Evolutionary conservation across 1,284 basidiomycete genomes (phyloP).

Genomic region (Agaricales sp.): DNA sequence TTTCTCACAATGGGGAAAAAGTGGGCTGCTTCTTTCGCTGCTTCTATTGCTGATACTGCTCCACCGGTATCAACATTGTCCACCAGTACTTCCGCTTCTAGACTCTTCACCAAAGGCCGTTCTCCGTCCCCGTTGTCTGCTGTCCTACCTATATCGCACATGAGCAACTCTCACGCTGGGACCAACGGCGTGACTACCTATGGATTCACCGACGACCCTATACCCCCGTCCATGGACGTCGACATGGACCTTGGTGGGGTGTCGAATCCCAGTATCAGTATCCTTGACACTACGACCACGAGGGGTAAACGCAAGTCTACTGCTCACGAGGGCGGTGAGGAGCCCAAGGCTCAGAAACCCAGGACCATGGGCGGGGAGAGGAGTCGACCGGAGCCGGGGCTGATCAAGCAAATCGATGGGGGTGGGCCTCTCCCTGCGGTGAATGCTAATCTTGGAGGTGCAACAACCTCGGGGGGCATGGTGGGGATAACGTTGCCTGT

Average conservation of each 20-base stretch:
- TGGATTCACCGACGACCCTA: neutral
- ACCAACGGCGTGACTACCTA: neutral
- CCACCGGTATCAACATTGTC: no score
- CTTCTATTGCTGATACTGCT: no score
- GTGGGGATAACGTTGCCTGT: conserved; percentile 40
- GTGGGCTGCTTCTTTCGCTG: no score
- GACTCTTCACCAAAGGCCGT: no score
- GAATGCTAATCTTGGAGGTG: conserved; percentile 30
- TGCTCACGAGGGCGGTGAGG: neutral
- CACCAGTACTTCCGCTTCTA: no score
- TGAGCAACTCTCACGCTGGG: no score
- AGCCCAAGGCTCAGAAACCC: neutral
- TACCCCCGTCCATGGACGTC: conserved; percentile 19
- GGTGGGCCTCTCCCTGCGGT: conserved; percentile 18
- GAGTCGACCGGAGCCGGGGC: neutral
- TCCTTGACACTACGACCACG: neutral
- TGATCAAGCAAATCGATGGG: no score
- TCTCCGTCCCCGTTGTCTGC: no score
- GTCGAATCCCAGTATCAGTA: neutral
- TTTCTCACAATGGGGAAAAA: no score
- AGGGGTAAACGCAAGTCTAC: neutral
- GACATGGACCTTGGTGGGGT: conserved; percentile 16
- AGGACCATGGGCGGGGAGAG: neutral
- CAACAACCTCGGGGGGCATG: conserved; percentile 67
- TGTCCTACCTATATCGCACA: no score